Percentiles rank a stretch among this genome's conserved stretches.
Evolutionary conservation across 305 asterid genomes (phyloP).

Genomic region (Plantago coronopus): DNA sequence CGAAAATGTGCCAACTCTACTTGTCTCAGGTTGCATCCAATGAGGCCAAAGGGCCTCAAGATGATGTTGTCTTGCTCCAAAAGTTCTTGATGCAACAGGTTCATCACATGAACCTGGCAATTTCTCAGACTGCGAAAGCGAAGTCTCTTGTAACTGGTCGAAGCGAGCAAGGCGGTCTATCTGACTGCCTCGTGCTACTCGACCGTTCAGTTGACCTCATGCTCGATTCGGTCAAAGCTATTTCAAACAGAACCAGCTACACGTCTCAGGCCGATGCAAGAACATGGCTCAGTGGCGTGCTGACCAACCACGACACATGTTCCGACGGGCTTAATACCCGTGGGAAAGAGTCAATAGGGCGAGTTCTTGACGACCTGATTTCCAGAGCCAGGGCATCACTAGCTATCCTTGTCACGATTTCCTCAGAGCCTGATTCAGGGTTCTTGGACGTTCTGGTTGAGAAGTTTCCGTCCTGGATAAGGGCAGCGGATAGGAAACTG

Average conservation of each 20-base stretch:
- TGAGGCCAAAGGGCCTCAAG: background rate
- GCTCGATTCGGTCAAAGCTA: constrained; percentile 28
- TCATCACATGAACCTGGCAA: constrained; percentile 16
- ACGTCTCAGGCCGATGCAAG: constrained; percentile 27
- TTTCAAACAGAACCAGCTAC: constrained; percentile 12
- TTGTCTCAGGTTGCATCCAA: constrained; percentile 15
- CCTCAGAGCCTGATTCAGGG: background rate
- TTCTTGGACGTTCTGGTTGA: background rate
- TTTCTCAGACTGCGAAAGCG: background rate
- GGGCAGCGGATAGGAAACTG: constrained; percentile 33
- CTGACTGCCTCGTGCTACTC: constrained; percentile 45
- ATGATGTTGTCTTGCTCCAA: constrained; percentile 12
- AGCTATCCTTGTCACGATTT: constrained; percentile 29
- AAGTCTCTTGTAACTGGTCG: constrained; percentile 18
- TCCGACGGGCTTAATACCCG: constrained; percentile 32
- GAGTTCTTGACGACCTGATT: constrained; percentile 26
- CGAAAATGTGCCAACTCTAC: constrained; percentile 20
- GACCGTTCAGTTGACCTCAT: constrained; percentile 37
- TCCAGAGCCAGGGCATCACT: constrained; percentile 36
- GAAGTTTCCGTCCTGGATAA: constrained; percentile 39
- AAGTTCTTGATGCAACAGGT: constrained; percentile 26
- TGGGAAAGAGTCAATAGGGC: constrained; percentile 9
- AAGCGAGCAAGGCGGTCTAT: constrained; percentile 24
- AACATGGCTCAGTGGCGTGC: constrained; percentile 47
- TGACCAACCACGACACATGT: constrained; percentile 51